Conservation (phyloP, 768 basidiomycete species). For the Boletus fagicola region DNA sequence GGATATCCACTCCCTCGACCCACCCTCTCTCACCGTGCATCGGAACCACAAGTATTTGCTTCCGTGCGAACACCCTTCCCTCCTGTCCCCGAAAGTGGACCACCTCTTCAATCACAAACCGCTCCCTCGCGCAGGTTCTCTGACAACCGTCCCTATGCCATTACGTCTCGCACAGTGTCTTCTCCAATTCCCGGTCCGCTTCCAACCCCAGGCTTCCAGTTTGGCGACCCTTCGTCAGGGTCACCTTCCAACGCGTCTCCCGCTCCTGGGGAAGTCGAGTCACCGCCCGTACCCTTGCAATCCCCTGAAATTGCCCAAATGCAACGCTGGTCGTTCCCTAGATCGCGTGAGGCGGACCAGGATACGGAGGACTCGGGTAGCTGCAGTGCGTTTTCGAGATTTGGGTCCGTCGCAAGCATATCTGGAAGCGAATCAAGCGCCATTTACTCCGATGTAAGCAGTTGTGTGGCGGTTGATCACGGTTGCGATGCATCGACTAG, state of each 20-base stretch:
- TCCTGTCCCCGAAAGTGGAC: slow-evolving; percentile 25
- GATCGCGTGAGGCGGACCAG: slow-evolving; percentile 40
- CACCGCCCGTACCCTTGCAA: slow-evolving; percentile 20
- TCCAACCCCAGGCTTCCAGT: slow-evolving; percentile 61
- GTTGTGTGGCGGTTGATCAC: slow-evolving; percentile 34
- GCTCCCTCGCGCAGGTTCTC: slow-evolving; percentile 30
- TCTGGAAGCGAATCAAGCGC: slow-evolving; percentile 60
- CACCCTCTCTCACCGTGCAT: slow-evolving; percentile 29
- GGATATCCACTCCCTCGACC: slow-evolving; percentile 42
- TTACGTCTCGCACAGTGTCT: slow-evolving; percentile 47
- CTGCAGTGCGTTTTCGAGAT: slow-evolving; percentile 49
- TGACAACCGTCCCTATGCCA: slow-evolving; percentile 48
- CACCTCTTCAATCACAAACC: slow-evolving; percentile 11
- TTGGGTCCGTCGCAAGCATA: slow-evolving; percentile 60
- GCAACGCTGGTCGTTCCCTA: slow-evolving; percentile 44
- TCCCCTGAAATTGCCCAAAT: slow-evolving; percentile 47
- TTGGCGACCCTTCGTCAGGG: slow-evolving; percentile 54
- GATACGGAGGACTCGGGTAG: slow-evolving; percentile 54
- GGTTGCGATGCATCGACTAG: slow-evolving; percentile 35
- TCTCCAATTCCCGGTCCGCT: slow-evolving; percentile 54
- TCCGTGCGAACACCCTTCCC: slow-evolving; percentile 42
- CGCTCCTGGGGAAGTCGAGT: slow-evolving; percentile 44
- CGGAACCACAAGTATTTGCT: slow-evolving; percentile 34
- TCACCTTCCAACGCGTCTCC: slow-evolving; percentile 47
- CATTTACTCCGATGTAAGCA: slow-evolving; percentile 46